Evolutionary conservation across 441 rosid species (phyloP), one percentile per base, ranked within the genome.

Genomic region (Syzygium malaccense): DNA sequence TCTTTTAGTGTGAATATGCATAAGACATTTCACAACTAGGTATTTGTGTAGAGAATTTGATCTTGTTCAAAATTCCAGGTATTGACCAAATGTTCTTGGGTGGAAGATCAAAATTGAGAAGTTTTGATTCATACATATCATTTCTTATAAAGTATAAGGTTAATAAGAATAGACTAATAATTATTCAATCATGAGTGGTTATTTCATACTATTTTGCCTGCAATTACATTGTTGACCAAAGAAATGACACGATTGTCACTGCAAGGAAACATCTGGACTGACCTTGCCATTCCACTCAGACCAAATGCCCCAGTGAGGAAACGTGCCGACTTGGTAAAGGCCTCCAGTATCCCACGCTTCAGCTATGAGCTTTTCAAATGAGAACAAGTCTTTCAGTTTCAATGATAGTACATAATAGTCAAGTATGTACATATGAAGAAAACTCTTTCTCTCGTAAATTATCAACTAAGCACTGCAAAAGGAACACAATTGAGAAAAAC

Each of bases 231-330:
- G 51, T 41, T 75, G 83, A 75, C 51, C 17, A 75, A 75, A 71
- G 45, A 23, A 37, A 41, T 8, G 12, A 19, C 83, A 6, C 7
- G 17, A 75, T 37, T 37, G n/a, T 75, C 83, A 75, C 83, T 75
- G 51, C n/a, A 37, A 75, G 28, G 56, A 9, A 89, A 55, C 75
- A 88, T 86, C 78, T 54, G 60, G 85, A 90, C 95, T 91, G 86
- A 97, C 99, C 99, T 98, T 97, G 87, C 99, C 99, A 90, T 98
- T 98, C 99, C 99, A 98, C 89, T 98, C 99, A 30, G 98, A 98
- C 99, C 99, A 98, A 89, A 96, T 93, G 71, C 96, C 94, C 99
- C 99, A 97, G 92, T 97, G 98, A 87, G 99, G 99, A 94, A 97
- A 98, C 60, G 71, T 91, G 91, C 99, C 99, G 92, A 98, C 99